Percentiles rank a stretch among this genome's conserved stretches.
These are phyloP conservation scores for Blastobotrys mokoenaii DNA, from an alignment of 805 yeast genomes.

Conservation along the genomic window DNA sequence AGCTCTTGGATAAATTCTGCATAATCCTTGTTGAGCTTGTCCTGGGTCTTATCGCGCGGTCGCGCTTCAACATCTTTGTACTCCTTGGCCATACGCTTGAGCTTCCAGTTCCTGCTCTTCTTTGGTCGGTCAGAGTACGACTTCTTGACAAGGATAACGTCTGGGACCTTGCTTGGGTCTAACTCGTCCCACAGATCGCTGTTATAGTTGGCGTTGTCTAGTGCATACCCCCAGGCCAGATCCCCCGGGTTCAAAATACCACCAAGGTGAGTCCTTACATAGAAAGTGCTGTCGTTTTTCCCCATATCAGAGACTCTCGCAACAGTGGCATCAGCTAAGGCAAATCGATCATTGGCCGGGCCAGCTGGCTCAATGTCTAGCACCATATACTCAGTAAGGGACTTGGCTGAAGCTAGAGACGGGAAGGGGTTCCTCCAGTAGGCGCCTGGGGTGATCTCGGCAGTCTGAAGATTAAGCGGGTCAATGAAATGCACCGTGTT, in stretches of 20 bases:
- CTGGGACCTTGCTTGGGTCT: slow-evolving; percentile 60
- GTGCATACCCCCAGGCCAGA: slow-evolving; percentile 83
- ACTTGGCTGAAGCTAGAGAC: slow-evolving; percentile 65
- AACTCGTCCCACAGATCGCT: slow-evolving; percentile 73
- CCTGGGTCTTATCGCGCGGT: slow-evolving; percentile 57
- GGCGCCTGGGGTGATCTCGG: slow-evolving; percentile 60
- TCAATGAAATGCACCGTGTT: slow-evolving; percentile 83
- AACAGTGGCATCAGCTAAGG: slow-evolving; percentile 82
- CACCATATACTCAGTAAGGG: slow-evolving; percentile 78
- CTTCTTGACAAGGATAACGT: slow-evolving; percentile 64
- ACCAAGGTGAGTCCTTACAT: slow-evolving; percentile 86
- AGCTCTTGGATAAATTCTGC: slow-evolving; percentile 20
- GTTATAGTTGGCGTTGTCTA: slow-evolving; percentile 81
- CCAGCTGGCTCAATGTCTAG: slow-evolving; percentile 66
- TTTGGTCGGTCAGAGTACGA: slow-evolving; percentile 2
- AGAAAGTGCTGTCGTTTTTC: slow-evolving; percentile 70
- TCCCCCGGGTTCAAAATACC: slow-evolving; percentile 95
- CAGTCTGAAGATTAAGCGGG: slow-evolving; percentile 68
- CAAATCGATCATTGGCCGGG: slow-evolving; percentile 69
- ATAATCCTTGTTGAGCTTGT: slow-evolving; percentile 46
- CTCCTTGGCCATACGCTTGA: slow-evolving; percentile 96
- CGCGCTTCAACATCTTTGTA: slow-evolving; percentile 50
- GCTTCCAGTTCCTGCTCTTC: slow-evolving; percentile 22
- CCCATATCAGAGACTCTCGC: slow-evolving; percentile 90
- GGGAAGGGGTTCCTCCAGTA: slow-evolving; percentile 82